Base-by-base conservation (phyloP, 2,329 filamentous ascomycete species). In the Penicillium italicum region DNA sequence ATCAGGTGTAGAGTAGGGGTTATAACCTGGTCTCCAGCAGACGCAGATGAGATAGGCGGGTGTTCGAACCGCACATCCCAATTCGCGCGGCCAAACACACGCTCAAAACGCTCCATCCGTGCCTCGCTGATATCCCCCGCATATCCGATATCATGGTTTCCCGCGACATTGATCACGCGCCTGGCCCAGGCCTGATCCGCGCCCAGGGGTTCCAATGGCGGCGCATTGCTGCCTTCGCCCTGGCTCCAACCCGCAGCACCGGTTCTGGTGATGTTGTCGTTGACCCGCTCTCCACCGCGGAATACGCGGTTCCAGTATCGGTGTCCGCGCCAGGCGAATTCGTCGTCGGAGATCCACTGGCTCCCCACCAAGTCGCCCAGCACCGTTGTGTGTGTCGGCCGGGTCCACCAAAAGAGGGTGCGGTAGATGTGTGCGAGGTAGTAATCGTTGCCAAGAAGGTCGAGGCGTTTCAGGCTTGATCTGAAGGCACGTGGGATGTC, bases 101-200 rank as follows among this genome's bases (percentile, higher is more conserved):
- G 80, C 74, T 96, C 91, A 69, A 97, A 99, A 1, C 94, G 84
- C 28, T 84, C 79, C 52, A 97, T 79, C 4, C 91, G 85, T 58
- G 85, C 80, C n/a, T 81, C 76, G 38, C 88, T 91, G 58, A 97
- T 81, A 72, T 99, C 94, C 3, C 94, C 94, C 0, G 92, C 91
- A 71, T 99, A 99, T 33, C 94, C 94, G 67, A 99, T 87, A 72
- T 99, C 94, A 70, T 99, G 94, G 69, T 99, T 99, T 1, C 94
- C 94, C 0, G 86, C 91, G 26, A 97, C 85, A 64, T 96, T 95
- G 70, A 99, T 91, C 60, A 97, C 80, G 53, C 88, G 83, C 38
- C 79, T 81, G n/a, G 80, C 74, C 94, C 94, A 97, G 2, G 74
- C 72, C 6, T 77, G 74, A 57, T 80, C 75, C 16, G 66, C 51